Conservation (phyloP, 2,329 filamentous ascomycete species). For the Calycina marina region DNA sequence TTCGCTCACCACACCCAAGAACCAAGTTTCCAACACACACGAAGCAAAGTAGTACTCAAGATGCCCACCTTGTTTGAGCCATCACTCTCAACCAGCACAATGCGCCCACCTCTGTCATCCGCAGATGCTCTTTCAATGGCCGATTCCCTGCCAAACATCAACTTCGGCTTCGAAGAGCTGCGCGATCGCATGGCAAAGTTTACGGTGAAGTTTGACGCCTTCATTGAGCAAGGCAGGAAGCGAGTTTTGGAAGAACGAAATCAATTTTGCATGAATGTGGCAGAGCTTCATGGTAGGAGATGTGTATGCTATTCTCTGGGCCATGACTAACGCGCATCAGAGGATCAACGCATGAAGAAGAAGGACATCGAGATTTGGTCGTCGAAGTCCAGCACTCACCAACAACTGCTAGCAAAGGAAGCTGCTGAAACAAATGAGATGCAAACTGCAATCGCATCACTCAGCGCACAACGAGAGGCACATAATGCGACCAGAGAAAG, state of each 20-base stretch:
- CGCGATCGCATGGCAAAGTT: conserved; percentile 93
- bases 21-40: no score
- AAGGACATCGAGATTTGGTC: conserved; percentile 74
- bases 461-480: conserved; percentile 44
- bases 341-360: conserved; percentile 82
- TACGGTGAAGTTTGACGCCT: conserved; percentile 77
- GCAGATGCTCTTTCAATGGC: conserved; percentile 51
- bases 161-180: conserved; percentile 92
- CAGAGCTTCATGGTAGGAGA: conserved; percentile 69
- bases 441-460: conserved; percentile 43
- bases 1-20: no score
- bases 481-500: conserved; percentile 41
- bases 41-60: conserved; percentile 1
- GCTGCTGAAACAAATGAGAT: conserved; percentile 64
- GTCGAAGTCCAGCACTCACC: conserved; percentile 54
- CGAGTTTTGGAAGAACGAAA: conserved; percentile 86
- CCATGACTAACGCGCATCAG: conserved; percentile 30
- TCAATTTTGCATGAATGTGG: conserved; percentile 78
- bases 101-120: conserved; percentile 31
- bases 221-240: conserved; percentile 84
- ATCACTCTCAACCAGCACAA: conserved; percentile 48
- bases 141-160: conserved; percentile 71
- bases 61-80: conserved; percentile 54
- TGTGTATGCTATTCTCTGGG: background rate
- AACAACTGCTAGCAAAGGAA: conserved; percentile 64